These are phyloP conservation scores for Arachis hypogaea DNA, from an alignment of 306 rosid species.

Conservation along the genomic window DNA sequence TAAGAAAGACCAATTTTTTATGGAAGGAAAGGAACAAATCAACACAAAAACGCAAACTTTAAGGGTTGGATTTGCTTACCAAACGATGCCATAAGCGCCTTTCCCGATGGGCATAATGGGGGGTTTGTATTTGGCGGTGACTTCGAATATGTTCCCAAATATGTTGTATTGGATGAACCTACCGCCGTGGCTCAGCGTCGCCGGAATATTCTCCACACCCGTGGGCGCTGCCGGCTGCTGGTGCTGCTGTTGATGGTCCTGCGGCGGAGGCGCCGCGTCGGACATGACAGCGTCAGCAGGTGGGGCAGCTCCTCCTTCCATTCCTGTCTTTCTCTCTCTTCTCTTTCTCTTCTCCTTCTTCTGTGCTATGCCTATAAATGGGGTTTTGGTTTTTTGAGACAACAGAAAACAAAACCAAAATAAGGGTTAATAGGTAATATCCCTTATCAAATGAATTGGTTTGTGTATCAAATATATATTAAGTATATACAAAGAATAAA, in stretches of 20 bases:
- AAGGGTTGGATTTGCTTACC: slow-evolving; percentile 52
- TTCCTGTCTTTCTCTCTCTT: neutral
- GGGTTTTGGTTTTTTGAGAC: slow-evolving; percentile 1
- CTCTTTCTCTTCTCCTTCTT: neutral
- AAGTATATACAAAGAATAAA: neutral
- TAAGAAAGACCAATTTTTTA: slow-evolving; percentile 2
- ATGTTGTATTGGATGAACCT: slow-evolving; percentile 92
- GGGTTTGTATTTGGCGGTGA: slow-evolving; percentile 90
- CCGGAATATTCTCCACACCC: slow-evolving; percentile 84
- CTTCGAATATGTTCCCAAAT: slow-evolving; percentile 90
- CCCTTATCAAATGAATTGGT: no score
- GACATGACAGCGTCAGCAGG: slow-evolving; percentile 78
- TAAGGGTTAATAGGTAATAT: slow-evolving; percentile 19
- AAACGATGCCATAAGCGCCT: slow-evolving; percentile 98
- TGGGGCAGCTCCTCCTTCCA: slow-evolving; percentile 66
- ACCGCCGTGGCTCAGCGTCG: slow-evolving; percentile 89
- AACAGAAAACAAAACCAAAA: neutral
- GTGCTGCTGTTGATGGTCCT: slow-evolving; percentile 45
- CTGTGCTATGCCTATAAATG: slow-evolving; percentile 21
- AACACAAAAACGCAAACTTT: slow-evolving; percentile 26
- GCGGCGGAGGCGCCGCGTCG: slow-evolving; percentile 58
- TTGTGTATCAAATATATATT: neutral
- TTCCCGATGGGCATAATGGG: slow-evolving; percentile 98
- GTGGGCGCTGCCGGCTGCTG: slow-evolving; percentile 42
- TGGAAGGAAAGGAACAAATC: neutral